Evolutionary conservation across 352 stramenopile genomes (phyloP).

Genomic region (Phytophthora pini): DNA sequence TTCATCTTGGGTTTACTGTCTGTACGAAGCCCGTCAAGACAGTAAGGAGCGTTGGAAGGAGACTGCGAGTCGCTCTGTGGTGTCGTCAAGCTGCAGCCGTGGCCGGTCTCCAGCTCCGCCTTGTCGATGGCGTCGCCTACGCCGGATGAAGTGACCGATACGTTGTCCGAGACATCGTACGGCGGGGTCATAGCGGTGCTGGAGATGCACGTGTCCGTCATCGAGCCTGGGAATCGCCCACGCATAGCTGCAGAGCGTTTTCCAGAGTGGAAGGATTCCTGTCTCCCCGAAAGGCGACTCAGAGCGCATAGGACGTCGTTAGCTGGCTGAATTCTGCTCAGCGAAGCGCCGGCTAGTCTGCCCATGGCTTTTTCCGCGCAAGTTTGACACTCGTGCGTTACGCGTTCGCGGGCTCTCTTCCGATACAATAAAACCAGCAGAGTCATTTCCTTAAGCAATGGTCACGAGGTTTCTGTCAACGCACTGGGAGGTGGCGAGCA

Average conservation of each 20-base stretch:
- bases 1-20: constrained; percentile 25
- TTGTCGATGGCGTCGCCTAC: constrained; percentile 18
- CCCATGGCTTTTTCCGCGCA: constrained; percentile 18
- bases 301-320: constrained; percentile 8
- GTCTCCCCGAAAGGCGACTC: constrained; percentile 12
- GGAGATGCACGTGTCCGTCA: constrained; percentile 31
- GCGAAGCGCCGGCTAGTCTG: constrained; percentile 5
- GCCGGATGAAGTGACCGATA: constrained; percentile 12
- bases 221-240: constrained; percentile 14
- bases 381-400: not conserved
- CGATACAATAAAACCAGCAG: not conserved
- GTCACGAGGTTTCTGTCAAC: constrained; percentile 7
- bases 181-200: constrained; percentile 28
- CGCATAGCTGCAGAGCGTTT: constrained; percentile 11
- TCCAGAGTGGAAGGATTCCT: not conserved
- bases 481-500: constrained; percentile 15
- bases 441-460: no score
- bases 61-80: constrained; percentile 16
- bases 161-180: constrained; percentile 10
- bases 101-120: constrained; percentile 13
- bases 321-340: constrained; percentile 17
- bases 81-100: constrained; percentile 20
- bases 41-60: constrained; percentile 31
- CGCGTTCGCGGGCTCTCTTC: not conserved
- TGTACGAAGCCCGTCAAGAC: constrained; percentile 8